Conservation (phyloP, 805 yeast species). For the Barnettozyma sucrosica region DNA sequence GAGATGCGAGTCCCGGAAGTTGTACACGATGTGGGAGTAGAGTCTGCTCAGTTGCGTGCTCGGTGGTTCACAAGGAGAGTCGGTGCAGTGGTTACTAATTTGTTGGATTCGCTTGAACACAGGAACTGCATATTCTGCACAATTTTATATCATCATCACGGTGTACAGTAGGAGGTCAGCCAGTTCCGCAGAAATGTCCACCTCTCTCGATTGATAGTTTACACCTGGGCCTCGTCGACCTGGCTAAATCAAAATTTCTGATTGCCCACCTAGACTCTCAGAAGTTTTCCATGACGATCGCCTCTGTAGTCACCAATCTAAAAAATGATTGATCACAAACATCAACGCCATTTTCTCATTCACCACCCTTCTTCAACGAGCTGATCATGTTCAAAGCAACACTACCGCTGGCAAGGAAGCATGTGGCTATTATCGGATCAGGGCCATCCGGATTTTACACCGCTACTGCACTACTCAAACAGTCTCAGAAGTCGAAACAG, state of each 20-base stretch:
- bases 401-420: conserved; percentile 10
- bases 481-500: conserved; percentile 13
- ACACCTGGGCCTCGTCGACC: no score
- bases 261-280: no score
- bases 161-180: no score
- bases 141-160: no score
- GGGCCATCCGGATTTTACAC: conserved; percentile 98
- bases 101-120: neutral
- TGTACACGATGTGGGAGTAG: conserved; percentile 38
- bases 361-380: neutral
- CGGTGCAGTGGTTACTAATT: conserved; percentile 32
- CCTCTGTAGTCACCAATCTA: no score
- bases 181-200: no score
- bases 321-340: no score
- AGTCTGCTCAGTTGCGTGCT: conserved; percentile 38
- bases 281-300: no score
- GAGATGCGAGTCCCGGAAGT: conserved; percentile 35
- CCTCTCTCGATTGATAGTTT: no score
- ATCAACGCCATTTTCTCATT: neutral
- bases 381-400: conserved; percentile 1
- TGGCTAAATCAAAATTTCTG: no score
- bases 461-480: conserved; percentile 60
- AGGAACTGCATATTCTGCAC: no score
- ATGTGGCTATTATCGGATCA: conserved; percentile 64
- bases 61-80: conserved; percentile 37